These are phyloP conservation scores for Vigna hirtella DNA, from an alignment of 306 rosid species.

Conservation along the genomic window DNA sequence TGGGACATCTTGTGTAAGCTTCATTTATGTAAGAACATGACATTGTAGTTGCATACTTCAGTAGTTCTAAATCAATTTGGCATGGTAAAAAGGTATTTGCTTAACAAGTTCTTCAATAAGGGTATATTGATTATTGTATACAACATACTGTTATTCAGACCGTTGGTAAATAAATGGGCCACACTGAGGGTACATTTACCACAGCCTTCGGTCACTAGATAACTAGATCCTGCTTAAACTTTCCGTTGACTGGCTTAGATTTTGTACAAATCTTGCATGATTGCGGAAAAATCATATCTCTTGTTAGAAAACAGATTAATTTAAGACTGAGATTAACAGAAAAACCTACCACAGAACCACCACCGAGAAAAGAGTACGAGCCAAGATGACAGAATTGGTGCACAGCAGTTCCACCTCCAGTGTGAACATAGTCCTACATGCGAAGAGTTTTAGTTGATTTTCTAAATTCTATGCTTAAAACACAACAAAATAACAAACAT, in stretches of 20 bases:
- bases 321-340: conserved; percentile 5
- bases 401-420: conserved; percentile 83
- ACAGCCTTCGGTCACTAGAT: too few relatives aligned
- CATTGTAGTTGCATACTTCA: conserved; percentile 41
- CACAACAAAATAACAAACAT: conserved; percentile 9
- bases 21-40: conserved; percentile 48
- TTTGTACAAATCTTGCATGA: too few relatives aligned
- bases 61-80: conserved; percentile 36
- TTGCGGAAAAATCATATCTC: too few relatives aligned
- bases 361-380: conserved; percentile 85
- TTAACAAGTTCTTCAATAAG: conserved; percentile 33
- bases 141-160: neutral
- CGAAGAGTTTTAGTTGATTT: conserved; percentile 42
- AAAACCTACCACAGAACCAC: conserved; percentile 90
- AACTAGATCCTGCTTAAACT: too few relatives aligned
- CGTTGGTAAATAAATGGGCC: neutral
- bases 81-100: conserved; percentile 41
- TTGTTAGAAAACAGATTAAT: conserved; percentile 32
- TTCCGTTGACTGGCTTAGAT: too few relatives aligned
- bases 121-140: neutral
- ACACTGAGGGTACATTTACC: neutral
- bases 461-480: conserved; percentile 25
- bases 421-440: conserved; percentile 84
- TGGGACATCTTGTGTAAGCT: conserved; percentile 93
- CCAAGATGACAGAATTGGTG: conserved; percentile 95